Evolutionary conservation across 192 early-diverging fungal species (phyloP), one percentile per base, ranked within the genome.

Genomic region (Umbelopsis sp.): DNA sequence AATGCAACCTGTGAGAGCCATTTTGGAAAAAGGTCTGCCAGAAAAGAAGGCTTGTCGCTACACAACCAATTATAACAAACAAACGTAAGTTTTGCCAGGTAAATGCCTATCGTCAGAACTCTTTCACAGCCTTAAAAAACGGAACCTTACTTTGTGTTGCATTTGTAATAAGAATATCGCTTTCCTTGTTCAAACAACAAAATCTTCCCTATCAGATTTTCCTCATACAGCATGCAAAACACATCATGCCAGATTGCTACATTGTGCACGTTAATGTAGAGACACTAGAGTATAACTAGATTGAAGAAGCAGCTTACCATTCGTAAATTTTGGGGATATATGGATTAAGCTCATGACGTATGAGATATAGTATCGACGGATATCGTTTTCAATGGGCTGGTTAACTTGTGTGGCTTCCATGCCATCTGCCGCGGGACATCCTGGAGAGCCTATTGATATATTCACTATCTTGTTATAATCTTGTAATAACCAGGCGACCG

Each of bases 1-100:
- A 76, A 72, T 9, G 75, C 75, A 12, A 76, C 71, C 14, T 38
- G 67, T 9, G 66, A 44, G 6, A 76, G 45, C 75, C 75, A 76
- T 20, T 24, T 22, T 12, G 74, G 74, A 67, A 76, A 71, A 1
- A 70, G 9, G 21, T 34, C 53, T n/a, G 44, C n/a, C 8, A 75
- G 17, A 44, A 21, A 43, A 2, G 44, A 10, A n/a, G 25, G 16
- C 7, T 31, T 14, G 1, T 29, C 14, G 29, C 56, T 62, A 62
- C n/a, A 0, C 16, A 16, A 4, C 29, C 17, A 29, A 34, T 34
- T 34, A 62, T 3, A 1, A 34, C 25, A 56, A 16, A 4, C 4
- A 54, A 25, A n/a, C n/a, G n/a, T n/a, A n/a, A n/a, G n/a, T n/a
- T 54, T 54, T 25, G 52, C 25, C 52, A 54, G 12, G n/a, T n/a